Conservation (phyloP, 371 early-diverging fungal species). For the Basidiobolus meristosporus region DNA sequence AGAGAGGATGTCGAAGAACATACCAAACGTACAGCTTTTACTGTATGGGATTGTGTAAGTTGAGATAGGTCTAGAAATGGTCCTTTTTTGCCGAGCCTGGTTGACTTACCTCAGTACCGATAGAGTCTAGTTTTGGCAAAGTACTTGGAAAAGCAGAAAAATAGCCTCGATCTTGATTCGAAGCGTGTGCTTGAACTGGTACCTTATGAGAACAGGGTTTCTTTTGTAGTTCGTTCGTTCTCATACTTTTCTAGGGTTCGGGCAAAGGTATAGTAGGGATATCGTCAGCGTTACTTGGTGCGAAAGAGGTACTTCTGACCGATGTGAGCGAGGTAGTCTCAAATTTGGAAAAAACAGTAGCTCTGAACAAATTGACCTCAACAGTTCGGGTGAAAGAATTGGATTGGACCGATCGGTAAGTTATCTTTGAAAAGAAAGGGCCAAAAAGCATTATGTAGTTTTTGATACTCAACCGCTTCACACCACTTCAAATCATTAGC, state of each 20-base stretch:
- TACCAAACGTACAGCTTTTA: too few species aligned
- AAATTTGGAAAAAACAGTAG: slow-evolving; percentile 4
- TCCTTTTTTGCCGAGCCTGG: too few species aligned
- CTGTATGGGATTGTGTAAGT: too few species aligned
- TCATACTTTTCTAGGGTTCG: slow-evolving; percentile 7
- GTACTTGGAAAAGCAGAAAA: slow-evolving; percentile 8
- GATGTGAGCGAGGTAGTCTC: slow-evolving; percentile 6
- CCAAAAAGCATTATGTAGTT: neutral
- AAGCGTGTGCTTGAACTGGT: slow-evolving; percentile 8
- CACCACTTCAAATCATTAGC: neutral
- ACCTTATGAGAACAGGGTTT: neutral
- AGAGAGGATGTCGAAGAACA: too few species aligned
- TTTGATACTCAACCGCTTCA: neutral
- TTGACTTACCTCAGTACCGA: too few species aligned
- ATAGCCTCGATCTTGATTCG: slow-evolving; percentile 1
- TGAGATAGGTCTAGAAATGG: too few species aligned
- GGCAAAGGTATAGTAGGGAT: slow-evolving; percentile 13
- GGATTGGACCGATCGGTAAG: slow-evolving; percentile 3
- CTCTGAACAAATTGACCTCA: slow-evolving; percentile 3
- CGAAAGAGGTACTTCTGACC: slow-evolving; percentile 6
- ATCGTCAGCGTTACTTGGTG: slow-evolving; percentile 5
- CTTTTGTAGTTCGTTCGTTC: too few species aligned
- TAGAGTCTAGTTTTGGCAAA: slow-evolving; percentile 11
- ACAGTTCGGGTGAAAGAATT: slow-evolving; percentile 1
- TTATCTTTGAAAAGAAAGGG: neutral